phyloP scores from a whole-genome alignment of 371 early-diverging fungal species.

The Zychaea mexicana region DNA sequence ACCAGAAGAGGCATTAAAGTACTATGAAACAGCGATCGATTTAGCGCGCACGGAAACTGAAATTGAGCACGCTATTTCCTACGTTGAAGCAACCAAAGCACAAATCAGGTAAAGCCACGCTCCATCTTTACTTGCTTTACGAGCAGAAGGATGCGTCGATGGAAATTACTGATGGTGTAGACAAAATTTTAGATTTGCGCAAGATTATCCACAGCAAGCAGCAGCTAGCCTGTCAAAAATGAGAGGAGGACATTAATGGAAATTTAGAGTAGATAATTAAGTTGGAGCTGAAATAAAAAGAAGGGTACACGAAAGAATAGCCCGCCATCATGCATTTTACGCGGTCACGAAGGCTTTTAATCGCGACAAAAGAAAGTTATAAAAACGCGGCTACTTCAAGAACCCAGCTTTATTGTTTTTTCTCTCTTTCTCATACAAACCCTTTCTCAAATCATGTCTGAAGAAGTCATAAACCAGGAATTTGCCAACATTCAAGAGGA shows the following conservation, averaged over 20 bases:
- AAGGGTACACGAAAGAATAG: background rate
- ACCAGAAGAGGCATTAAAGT: constrained; percentile 80
- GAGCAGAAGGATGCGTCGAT: no score
- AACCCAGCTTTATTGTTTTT: background rate
- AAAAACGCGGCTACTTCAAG: background rate
- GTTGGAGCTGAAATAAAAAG: background rate
- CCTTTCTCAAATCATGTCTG: constrained; percentile 10
- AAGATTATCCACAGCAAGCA: constrained; percentile 50
- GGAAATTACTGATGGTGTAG: background rate
- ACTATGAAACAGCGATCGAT: constrained; percentile 84
- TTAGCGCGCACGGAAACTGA: constrained; percentile 90
- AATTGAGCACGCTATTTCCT: constrained; percentile 83
- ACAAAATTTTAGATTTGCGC: constrained; percentile 26
- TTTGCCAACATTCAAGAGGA: constrained; percentile 43
- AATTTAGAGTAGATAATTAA: no score
- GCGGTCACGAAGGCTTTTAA: background rate
- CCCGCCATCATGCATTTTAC: background rate
- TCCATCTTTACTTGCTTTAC: background rate
- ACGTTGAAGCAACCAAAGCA: constrained; percentile 64
- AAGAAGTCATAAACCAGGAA: constrained; percentile 35
- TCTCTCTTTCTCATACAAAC: background rate
- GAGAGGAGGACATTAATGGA: no score
- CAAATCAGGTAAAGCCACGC: constrained; percentile 26
- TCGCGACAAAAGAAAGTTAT: background rate
- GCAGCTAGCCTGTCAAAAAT: constrained; percentile 33